Conservation (phyloP, 2,329 filamentous ascomycete genomes). For the Verticillium nonalfalfae region DNA sequence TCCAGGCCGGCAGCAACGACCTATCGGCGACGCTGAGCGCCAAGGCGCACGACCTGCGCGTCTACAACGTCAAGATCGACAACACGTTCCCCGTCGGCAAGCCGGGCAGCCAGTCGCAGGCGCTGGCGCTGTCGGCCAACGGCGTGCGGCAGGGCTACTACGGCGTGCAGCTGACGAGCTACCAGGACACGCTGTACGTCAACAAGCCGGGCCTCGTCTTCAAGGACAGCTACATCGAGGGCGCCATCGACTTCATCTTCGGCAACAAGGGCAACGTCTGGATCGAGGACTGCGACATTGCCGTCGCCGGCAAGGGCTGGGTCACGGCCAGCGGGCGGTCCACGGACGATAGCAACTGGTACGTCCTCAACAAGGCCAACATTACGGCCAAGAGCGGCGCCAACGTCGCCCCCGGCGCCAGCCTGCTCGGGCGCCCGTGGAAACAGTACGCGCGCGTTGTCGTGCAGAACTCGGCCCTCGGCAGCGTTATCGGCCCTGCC, state of each 20-base stretch:
- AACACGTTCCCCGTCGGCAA: slow-evolving; percentile 32
- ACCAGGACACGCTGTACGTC: slow-evolving; percentile 44
- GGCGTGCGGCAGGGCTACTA: slow-evolving; percentile 41
- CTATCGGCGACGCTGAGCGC: slow-evolving; percentile 40
- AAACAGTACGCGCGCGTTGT: slow-evolving; percentile 37
- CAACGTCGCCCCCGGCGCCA: slow-evolving; percentile 27
- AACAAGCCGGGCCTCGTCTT: slow-evolving; percentile 41
- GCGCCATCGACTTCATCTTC: slow-evolving; percentile 45
- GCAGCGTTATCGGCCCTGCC: slow-evolving; percentile 47
- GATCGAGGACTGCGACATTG: slow-evolving; percentile 35
- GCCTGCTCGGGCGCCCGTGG: slow-evolving; percentile 44
- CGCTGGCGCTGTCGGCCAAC: slow-evolving; percentile 39
- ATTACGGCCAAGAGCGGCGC: slow-evolving; percentile 30
- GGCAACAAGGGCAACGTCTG: slow-evolving; percentile 34
- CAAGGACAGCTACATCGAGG: slow-evolving; percentile 33
- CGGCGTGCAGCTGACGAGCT: slow-evolving; percentile 36
- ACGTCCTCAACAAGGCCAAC: slow-evolving; percentile 37
- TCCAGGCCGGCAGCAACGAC: slow-evolving; percentile 46
- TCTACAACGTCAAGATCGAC: slow-evolving; percentile 55
- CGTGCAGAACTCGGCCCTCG: slow-evolving; percentile 42
- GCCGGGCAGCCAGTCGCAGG: slow-evolving; percentile 31
- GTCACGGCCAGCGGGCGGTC: slow-evolving; percentile 37
- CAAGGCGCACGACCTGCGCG: slow-evolving; percentile 41
- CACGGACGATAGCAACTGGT: slow-evolving; percentile 31
- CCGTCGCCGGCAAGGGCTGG: slow-evolving; percentile 27